Percentiles rank a stretch among this genome's conserved stretches.
Conservation (phyloP, 192 early-diverging fungal species). For the Umbelopsis vinacea region DNA sequence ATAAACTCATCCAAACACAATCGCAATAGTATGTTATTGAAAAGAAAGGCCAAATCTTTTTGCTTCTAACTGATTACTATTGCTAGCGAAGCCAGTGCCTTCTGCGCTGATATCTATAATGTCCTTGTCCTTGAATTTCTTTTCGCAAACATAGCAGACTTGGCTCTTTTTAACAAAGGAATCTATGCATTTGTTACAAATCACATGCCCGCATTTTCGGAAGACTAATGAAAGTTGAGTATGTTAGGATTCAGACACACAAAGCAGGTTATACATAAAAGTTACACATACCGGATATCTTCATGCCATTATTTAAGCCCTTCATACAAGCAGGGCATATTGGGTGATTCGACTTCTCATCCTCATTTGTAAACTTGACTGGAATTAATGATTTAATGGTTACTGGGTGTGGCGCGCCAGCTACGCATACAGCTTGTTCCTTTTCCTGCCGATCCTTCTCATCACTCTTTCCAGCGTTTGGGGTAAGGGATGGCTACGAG, state of each 20-base stretch:
- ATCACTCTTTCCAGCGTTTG: constrained; percentile 57
- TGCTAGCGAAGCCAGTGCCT: constrained; percentile 70
- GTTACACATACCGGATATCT: constrained; percentile 57
- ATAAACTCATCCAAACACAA: not conserved
- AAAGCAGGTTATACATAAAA: not conserved
- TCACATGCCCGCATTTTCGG: constrained; percentile 73
- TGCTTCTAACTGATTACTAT: constrained; percentile 68
- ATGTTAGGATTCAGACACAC: not conserved
- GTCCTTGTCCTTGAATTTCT: constrained; percentile 69
- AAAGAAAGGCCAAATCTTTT: constrained; percentile 71
- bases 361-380: constrained; percentile 62
- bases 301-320: constrained; percentile 70
- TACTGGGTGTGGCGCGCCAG: constrained; percentile 63
- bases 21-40: constrained; percentile 45
- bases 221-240: constrained; percentile 46
- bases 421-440: constrained; percentile 65
- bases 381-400: constrained; percentile 71
- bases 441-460: constrained; percentile 59
- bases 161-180: constrained; percentile 72
- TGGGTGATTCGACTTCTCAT: constrained; percentile 39
- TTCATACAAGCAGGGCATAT: constrained; percentile 78
- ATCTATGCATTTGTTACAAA: constrained; percentile 68
- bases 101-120: constrained; percentile 69
- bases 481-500: constrained; percentile 70
- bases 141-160: constrained; percentile 71